These are phyloP conservation scores for Tilletia indica DNA, from an alignment of 1,284 basidiomycete genomes.

Conservation along the genomic window DNA sequence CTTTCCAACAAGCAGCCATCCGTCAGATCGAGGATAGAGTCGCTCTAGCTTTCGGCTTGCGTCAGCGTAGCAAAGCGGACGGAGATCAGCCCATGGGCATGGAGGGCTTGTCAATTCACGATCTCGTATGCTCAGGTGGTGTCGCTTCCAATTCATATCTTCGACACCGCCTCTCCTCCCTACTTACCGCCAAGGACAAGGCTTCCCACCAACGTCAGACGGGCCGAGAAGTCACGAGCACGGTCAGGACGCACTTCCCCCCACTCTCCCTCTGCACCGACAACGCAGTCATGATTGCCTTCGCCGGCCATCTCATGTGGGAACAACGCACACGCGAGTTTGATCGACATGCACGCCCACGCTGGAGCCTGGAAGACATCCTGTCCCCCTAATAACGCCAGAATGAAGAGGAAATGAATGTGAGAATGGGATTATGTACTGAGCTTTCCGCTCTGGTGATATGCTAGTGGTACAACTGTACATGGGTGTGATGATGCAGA, in stretches of 20 bases:
- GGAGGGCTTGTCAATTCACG: constrained; percentile 22
- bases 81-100: not conserved
- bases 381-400: too few relatives aligned
- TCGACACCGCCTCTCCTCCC: constrained; percentile 29
- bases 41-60: constrained; percentile 27
- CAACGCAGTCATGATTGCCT: constrained; percentile 55
- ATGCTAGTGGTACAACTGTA: too few relatives aligned
- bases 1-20: constrained; percentile 46
- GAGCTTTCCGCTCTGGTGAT: too few relatives aligned
- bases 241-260: constrained; percentile 37
- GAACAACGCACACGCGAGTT: constrained; percentile 34
- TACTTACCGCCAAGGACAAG: constrained; percentile 27
- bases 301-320: constrained; percentile 41
- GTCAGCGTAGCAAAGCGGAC: constrained; percentile 14
- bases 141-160: constrained; percentile 48
- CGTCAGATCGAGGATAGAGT: constrained; percentile 50
- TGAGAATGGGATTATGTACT: too few relatives aligned
- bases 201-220: constrained; percentile 26
- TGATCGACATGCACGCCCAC: constrained; percentile 34
- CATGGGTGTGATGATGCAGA: too few relatives aligned
- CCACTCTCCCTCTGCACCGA: constrained; percentile 50
- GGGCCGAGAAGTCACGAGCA: not conserved
- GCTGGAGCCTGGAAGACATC: constrained; percentile 50
- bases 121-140: constrained; percentile 50
- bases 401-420: too few relatives aligned